Evolutionary conservation across 2,329 filamentous ascomycete genomes (phyloP).

Genomic region (Aspergillus flavus): DNA sequence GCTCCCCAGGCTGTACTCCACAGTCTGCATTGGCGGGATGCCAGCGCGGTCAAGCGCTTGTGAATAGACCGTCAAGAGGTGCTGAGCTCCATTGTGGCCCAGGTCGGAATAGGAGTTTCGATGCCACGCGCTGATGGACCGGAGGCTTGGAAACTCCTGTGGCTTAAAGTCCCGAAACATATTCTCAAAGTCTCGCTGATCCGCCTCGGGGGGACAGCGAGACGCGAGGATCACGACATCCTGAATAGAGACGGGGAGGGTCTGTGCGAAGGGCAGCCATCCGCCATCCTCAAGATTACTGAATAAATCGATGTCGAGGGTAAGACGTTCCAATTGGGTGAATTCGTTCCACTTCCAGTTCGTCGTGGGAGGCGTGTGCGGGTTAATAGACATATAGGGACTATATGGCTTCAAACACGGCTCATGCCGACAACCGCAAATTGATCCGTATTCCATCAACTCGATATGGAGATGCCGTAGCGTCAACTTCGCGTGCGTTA

Average conservation of each 20-base stretch:
- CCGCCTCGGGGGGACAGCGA: background rate
- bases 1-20: background rate
- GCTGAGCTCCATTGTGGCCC: background rate
- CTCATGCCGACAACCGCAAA: background rate
- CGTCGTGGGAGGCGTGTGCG: background rate
- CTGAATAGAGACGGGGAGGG: background rate
- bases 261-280: background rate
- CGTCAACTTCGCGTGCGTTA: background rate
- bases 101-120: background rate
- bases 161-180: background rate
- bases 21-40: background rate
- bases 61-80: background rate
- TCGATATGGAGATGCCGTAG: background rate
- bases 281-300: background rate
- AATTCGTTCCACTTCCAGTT: background rate
- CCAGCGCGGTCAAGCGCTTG: background rate
- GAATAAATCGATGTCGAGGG: background rate
- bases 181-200: background rate
- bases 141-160: background rate
- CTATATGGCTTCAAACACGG: background rate
- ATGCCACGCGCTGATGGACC: background rate
- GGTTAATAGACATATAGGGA: background rate
- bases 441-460: background rate
- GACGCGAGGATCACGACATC: background rate
- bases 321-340: background rate